These are phyloP conservation scores for Aureobasidium sp. DNA, from an alignment of 2,329 filamentous ascomycete species.

Conservation along the genomic window DNA sequence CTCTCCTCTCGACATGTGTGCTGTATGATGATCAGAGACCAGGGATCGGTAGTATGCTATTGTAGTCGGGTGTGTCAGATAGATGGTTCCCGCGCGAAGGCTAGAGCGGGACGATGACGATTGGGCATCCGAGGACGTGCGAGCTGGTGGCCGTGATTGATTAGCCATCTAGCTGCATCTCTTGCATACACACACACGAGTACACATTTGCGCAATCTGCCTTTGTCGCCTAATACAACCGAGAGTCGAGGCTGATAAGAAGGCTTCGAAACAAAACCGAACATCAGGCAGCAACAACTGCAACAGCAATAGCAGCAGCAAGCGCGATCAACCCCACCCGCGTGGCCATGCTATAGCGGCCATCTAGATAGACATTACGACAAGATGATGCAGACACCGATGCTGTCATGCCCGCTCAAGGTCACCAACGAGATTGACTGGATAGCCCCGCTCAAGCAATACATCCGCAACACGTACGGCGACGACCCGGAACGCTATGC, in stretches of 20 bases:
- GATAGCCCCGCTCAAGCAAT: slow-evolving; percentile 82
- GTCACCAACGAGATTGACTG: slow-evolving; percentile 98
- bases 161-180: not conserved
- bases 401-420: slow-evolving; percentile 90
- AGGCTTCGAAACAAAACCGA: not conserved
- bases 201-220: not conserved
- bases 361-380: not conserved
- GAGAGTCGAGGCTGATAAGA: not conserved
- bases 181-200: not conserved
- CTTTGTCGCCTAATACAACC: not conserved
- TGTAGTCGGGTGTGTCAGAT: not conserved
- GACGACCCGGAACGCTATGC: slow-evolving; percentile 94
- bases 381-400: slow-evolving; percentile 66
- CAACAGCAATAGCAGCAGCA: not conserved
- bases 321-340: slow-evolving; percentile 3
- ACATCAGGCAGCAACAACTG: not conserved
- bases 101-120: slow-evolving; percentile 2
- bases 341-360: slow-evolving; percentile 10
- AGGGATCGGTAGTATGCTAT: not conserved
- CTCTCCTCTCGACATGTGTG: not conserved
- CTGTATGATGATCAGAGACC: not conserved
- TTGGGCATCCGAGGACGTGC: not conserved
- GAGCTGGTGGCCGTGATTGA: not conserved
- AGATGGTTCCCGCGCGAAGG: not conserved
- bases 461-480: slow-evolving; percentile 89